Base-by-base conservation (phyloP, 768 basidiomycete species). In the Macrocybe gigantea region DNA sequence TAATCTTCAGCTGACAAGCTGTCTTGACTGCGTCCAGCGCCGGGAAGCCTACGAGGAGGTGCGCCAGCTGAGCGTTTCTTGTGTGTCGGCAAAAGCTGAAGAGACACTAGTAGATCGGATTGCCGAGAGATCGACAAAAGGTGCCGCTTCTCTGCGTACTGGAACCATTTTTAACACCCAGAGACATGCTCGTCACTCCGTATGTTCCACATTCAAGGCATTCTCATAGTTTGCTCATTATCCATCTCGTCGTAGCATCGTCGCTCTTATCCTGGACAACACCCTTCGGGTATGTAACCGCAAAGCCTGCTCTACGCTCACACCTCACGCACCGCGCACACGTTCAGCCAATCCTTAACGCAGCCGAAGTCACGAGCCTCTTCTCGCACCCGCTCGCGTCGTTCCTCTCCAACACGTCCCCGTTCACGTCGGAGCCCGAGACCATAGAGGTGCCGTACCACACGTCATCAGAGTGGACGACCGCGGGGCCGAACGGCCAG, bases 1-100 rank as follows among this genome's bases (percentile, higher is more conserved):
- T 50, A 45, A 10, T 15, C 13, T 38, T 47, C 5, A 33, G 13
- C 48, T 33, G 1, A 47, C 37, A 11, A 6, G 41, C 14, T 43
- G 33, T 38, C 34, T 33, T 38, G 29, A 10, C 6, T 34, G 5
- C 22, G 10, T 47, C 0, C 46, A 93, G 91, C 69, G 93, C 46
- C 75, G 92, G 38, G 92, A 94, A 68, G 91, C 92, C 0, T 93
- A 80, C 49, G 93, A 95, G 64, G 93, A 95, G 79, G 93, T 91
- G 47, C 6, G 62, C 49, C 22, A 13, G 33, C 31, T 13, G 30
- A 45, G 39, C 45, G 33, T 38, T 31, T 33, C 33, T 53, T 36
- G 46, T 38, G 2, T 12, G 41, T 10, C 32, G 31, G 29, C 6
- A 37, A 30, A 44, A 45, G 13, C 44, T 41, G 39, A 34, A 39